Evolutionary conservation across 148 eudicot species (phyloP), one percentile per base, ranked within the genome.

Genomic region (Amaranthus palmeri): DNA sequence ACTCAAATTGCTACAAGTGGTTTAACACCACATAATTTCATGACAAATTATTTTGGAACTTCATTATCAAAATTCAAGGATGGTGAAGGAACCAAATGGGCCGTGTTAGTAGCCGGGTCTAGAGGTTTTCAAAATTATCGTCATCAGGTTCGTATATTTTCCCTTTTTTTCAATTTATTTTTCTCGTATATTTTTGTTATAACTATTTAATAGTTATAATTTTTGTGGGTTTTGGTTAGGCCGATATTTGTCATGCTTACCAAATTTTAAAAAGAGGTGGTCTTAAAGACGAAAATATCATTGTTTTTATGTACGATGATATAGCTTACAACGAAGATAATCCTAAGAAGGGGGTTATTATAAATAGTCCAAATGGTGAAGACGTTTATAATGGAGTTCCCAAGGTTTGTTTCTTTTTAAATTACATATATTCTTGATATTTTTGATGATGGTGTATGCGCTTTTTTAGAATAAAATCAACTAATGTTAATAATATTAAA

Each of bases 351-450:
- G 96, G 96, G 42, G 76, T 80, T 40, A 85, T 90, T 9, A 90
- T 90, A 65, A 90, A 90, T 64, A 82, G 73, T 60, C 96, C 96
- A 54, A 60, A 81, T 1, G 96, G 93, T 36, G 77, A 46, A 57
- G 88, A 88, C 79, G 93, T 91, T 40, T 91, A 91, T 72, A 63
- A 77, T 3, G 96, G 96, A 47, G 93, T 91, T 14, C 96, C 96
- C 2, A 91, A 91, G 96, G 96, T 91, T 61, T 58, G 17, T 5
- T 67, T 76, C 55, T 44, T 4, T 57, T 25, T 25, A 25, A 25
- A 25, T 0, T 25, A 25, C 36, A 25, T 25, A 0, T 25, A 25
- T 25, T 25, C 36, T 25, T 0, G 36, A 25, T 25, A 25, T 25
- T 25, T 1, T 25, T 25, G 36, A 25, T 25, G 1, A 0, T 25